Conservation (phyloP, 2,329 filamentous ascomycete species). For the Colletotrichum sp. region DNA sequence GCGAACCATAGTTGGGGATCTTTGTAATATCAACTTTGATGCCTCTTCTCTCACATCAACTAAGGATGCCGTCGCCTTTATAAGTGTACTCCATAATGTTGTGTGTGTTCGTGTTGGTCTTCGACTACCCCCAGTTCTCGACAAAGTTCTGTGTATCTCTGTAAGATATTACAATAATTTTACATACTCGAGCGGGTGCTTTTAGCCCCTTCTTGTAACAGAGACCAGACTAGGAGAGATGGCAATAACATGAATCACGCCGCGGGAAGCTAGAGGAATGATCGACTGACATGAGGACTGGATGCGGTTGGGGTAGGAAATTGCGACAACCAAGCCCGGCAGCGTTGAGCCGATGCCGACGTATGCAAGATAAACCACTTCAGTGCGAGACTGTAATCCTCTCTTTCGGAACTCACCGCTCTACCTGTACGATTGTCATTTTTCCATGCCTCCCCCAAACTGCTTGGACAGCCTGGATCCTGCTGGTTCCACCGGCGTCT, state of each 20-base stretch:
- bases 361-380: too few species aligned
- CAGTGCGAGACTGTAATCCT: too few species aligned
- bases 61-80: rapidly evolving
- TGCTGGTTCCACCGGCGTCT: not conserved
- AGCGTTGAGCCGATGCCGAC: too few species aligned
- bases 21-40: not conserved
- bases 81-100: not conserved
- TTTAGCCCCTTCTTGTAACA: not conserved
- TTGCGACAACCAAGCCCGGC: too few species aligned
- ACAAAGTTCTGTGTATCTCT: not conserved
- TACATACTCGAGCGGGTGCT: not conserved
- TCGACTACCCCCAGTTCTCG: not conserved
- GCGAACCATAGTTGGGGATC: not conserved
- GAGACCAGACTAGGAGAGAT: rapidly evolving
- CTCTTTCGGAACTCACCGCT: too few species aligned
- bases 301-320: too few species aligned
- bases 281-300: not conserved
- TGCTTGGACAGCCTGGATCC: not conserved
- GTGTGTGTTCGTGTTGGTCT: not conserved
- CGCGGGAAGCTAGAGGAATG: not conserved
- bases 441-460: not conserved
- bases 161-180: not conserved
- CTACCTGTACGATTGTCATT: not conserved
- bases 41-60: not conserved
- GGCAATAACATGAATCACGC: not conserved